Conservation (phyloP, 2,329 filamentous ascomycete genomes). For the Fusarium oligoseptatum region DNA sequence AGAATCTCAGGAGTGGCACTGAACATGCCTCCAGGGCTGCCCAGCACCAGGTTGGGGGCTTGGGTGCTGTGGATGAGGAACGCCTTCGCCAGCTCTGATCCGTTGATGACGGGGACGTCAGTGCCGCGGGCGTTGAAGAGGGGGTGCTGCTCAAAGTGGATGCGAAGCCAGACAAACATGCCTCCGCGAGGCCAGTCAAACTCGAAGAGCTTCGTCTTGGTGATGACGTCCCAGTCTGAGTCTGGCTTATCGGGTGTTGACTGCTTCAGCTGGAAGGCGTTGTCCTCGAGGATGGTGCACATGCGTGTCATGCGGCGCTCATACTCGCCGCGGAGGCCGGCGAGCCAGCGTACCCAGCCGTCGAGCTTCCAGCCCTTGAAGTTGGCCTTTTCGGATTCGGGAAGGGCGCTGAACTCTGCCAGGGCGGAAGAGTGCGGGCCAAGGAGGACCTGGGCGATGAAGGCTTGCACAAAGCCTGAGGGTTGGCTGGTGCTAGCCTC, state of each 20-base stretch:
- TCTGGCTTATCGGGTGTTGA: slow-evolving; percentile 62
- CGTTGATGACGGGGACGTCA: slow-evolving; percentile 60
- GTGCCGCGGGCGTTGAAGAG: slow-evolving; percentile 62
- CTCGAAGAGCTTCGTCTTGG: slow-evolving; percentile 79
- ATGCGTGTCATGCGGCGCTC: slow-evolving; percentile 87
- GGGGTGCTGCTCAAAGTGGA: slow-evolving; percentile 81
- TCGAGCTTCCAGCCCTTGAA: slow-evolving; percentile 79
- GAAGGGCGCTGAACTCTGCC: slow-evolving; percentile 58
- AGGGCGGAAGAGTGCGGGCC: slow-evolving; percentile 69
- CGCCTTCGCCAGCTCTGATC: slow-evolving; percentile 70
- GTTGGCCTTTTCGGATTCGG: slow-evolving; percentile 61
- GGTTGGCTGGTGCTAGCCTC: slow-evolving; percentile 87
- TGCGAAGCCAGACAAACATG: slow-evolving; percentile 90
- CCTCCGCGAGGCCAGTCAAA: slow-evolving; percentile 87
- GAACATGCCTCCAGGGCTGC: slow-evolving; percentile 81
- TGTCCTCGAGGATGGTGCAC: slow-evolving; percentile 79
- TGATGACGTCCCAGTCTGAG: slow-evolving; percentile 80
- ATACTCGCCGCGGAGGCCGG: slow-evolving; percentile 85
- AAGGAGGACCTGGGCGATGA: slow-evolving; percentile 83
- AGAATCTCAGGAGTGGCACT: slow-evolving; percentile 72
- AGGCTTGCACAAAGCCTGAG: slow-evolving; percentile 88
- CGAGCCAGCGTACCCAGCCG: slow-evolving; percentile 93
- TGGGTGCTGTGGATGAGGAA: slow-evolving; percentile 79
- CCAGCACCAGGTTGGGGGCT: slow-evolving; percentile 77
- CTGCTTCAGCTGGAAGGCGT: slow-evolving; percentile 74